These are phyloP conservation scores for Blastobotrys buckinghamii DNA, from an alignment of 1,139 yeast genomes.

Conservation along the genomic window DNA sequence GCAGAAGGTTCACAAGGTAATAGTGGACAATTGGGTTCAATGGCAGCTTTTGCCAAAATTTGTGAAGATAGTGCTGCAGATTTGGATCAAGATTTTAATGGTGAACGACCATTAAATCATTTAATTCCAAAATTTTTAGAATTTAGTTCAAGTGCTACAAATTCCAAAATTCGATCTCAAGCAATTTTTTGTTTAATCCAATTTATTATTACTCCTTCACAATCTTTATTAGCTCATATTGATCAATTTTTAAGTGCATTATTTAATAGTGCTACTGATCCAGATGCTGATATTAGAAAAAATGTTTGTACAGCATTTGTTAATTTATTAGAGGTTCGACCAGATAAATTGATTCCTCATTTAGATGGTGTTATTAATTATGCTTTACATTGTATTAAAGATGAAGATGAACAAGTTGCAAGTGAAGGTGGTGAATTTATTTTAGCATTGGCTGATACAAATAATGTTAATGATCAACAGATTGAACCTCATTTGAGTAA, in stretches of 20 bases:
- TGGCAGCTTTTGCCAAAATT: constrained; percentile 75
- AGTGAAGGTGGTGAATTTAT: constrained; percentile 92
- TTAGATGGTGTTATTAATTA: constrained; percentile 79
- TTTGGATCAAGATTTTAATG: constrained; percentile 57
- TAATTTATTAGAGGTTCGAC: constrained; percentile 66
- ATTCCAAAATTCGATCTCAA: constrained; percentile 52
- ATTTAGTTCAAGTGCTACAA: constrained; percentile 33
- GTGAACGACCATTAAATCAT: constrained; percentile 61
- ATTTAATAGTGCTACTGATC: constrained; percentile 54
- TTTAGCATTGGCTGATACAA: constrained; percentile 62
- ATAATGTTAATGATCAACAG: constrained; percentile 35
- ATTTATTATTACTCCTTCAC: constrained; percentile 63
- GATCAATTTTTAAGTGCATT: constrained; percentile 61
- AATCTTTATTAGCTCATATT: constrained; percentile 55
- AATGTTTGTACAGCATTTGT: constrained; percentile 77
- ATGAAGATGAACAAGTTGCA: constrained; percentile 66
- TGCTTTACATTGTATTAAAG: constrained; percentile 73
- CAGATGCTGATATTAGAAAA: constrained; percentile 55
- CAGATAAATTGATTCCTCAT: constrained; percentile 77
- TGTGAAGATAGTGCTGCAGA: constrained; percentile 72
- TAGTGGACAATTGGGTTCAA: constrained; percentile 62
- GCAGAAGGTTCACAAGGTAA: constrained; percentile 38
- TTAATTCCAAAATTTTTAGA: constrained; percentile 61
- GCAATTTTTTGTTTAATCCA: constrained; percentile 72
- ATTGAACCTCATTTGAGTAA: constrained; percentile 47